These are phyloP conservation scores for Suhomyces bribrorum DNA, from an alignment of 1,139 yeast genomes.

Conservation along the genomic window DNA sequence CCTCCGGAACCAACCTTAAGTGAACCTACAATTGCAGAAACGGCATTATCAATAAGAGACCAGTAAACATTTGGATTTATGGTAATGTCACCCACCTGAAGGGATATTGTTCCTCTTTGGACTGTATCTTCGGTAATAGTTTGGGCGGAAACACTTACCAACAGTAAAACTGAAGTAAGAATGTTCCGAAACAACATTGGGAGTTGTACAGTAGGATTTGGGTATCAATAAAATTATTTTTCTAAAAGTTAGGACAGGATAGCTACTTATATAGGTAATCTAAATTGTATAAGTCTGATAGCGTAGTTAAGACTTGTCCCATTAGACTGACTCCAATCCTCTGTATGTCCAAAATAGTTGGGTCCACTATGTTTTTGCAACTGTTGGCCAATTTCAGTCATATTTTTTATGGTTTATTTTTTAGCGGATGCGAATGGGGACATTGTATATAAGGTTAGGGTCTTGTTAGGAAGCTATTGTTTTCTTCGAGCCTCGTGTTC, in stretches of 20 bases:
- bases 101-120: conserved; percentile 20
- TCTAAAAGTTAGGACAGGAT: background rate
- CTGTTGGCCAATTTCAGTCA: too few relatives aligned
- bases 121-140: conserved; percentile 2
- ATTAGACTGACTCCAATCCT: too few relatives aligned
- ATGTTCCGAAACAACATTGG: conserved; percentile 3
- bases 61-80: conserved; percentile 33
- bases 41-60: conserved; percentile 35
- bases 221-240: background rate
- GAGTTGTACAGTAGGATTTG: background rate
- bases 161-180: conserved; percentile 1
- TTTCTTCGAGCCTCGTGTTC: too few relatives aligned
- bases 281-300: too few relatives aligned
- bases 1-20: conserved; percentile 27
- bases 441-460: too few relatives aligned
- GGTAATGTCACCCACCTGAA: conserved; percentile 26
- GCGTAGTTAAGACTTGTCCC: too few relatives aligned
- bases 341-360: too few relatives aligned
- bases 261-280: background rate
- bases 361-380: too few relatives aligned
- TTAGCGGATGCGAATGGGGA: too few relatives aligned
- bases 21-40: conserved; percentile 24
- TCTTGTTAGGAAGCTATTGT: too few relatives aligned
- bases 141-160: conserved; percentile 1
- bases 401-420: too few relatives aligned